Conservation (phyloP, 116 monocot species). For the Iris pallida region DNA sequence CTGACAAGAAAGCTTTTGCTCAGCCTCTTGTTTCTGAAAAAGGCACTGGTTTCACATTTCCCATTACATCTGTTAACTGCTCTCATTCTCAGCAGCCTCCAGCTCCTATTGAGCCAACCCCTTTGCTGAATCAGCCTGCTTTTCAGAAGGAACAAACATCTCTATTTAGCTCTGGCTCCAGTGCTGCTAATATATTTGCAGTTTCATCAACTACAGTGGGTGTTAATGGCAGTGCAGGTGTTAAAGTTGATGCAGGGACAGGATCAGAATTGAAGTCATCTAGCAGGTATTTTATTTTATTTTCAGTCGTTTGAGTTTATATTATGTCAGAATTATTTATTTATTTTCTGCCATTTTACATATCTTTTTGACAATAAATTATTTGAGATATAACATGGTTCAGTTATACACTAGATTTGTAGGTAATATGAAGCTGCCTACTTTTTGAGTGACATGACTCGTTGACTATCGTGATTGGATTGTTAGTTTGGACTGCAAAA, state of each 20-base stretch:
- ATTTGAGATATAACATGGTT: not conserved
- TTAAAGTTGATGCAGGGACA: constrained; percentile 20
- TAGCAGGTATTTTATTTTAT: constrained; percentile 11
- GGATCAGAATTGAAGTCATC: constrained; percentile 13
- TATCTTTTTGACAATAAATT: not conserved
- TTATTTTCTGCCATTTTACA: not conserved
- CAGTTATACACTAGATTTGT: not conserved
- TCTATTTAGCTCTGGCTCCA: constrained; percentile 47
- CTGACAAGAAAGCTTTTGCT: constrained; percentile 12
- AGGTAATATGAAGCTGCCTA: not conserved
- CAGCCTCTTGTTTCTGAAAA: constrained; percentile 12
- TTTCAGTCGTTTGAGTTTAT: not conserved
- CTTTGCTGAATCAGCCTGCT: constrained; percentile 5
- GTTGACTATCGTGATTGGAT: no score
- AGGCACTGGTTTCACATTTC: constrained; percentile 32
- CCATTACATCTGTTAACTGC: constrained; percentile 20
- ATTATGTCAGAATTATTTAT: not conserved
- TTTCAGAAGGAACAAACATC: constrained; percentile 24
- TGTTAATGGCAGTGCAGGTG: constrained; percentile 10
- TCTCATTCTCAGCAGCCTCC: constrained; percentile 21
- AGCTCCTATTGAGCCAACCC: constrained; percentile 27
- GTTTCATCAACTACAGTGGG: constrained; percentile 16
- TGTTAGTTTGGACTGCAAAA: no score
- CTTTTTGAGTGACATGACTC: not conserved
- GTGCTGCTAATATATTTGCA: constrained; percentile 8